These are phyloP conservation scores for Cryphonectria nitschkei DNA, from an alignment of 2,329 filamentous ascomycete genomes.

Conservation along the genomic window DNA sequence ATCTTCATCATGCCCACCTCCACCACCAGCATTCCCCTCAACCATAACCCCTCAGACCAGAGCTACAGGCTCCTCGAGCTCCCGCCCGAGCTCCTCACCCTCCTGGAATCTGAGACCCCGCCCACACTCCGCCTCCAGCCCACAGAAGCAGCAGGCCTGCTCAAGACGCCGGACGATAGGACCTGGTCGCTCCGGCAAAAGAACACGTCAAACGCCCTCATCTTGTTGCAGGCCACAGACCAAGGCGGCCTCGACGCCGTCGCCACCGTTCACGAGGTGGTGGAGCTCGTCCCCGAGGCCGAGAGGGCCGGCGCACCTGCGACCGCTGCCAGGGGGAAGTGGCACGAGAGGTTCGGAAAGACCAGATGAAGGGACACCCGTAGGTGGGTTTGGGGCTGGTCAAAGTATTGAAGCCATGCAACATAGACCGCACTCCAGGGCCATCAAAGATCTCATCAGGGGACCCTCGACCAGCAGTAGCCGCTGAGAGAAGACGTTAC, in stretches of 20 bases:
- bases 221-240: conserved; percentile 48
- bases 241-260: conserved; percentile 49
- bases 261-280: conserved; percentile 63
- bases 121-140: conserved; percentile 55
- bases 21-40: conserved; percentile 54
- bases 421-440: background rate
- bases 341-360: conserved; percentile 63
- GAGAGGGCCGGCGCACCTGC: conserved; percentile 35
- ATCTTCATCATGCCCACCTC: conserved; percentile 41
- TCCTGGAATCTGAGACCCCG: conserved; percentile 57
- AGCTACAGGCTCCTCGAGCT: conserved; percentile 66
- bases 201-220: conserved; percentile 69
- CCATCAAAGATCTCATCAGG: background rate
- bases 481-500: background rate
- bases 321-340: conserved; percentile 51
- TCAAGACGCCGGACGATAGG: conserved; percentile 51
- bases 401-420: background rate
- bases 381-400: background rate
- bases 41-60: conserved; percentile 51
- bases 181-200: conserved; percentile 66
- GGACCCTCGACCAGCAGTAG: background rate
- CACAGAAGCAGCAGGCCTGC: conserved; percentile 55
- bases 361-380: conserved; percentile 40
- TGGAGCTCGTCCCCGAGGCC: conserved; percentile 58
- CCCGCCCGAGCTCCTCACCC: conserved; percentile 58